Conservation (phyloP, 2,329 filamentous ascomycete species). For the Didymella segeticola region DNA sequence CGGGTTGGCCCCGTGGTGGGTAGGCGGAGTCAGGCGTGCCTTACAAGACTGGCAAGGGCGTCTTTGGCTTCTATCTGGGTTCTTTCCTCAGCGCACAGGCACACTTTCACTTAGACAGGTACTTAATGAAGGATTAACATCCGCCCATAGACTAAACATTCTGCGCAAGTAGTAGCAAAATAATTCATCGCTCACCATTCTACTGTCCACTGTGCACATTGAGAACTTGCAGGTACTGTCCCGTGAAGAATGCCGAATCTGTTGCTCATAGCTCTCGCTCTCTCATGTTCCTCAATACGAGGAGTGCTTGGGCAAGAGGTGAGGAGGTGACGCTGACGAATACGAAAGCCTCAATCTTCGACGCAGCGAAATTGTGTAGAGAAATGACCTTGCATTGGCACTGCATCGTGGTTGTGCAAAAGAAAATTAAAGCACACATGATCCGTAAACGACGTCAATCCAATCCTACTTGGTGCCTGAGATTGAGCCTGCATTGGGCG, state of each 20-base stretch:
- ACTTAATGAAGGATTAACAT: slow-evolving; percentile 51
- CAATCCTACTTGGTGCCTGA: slow-evolving; percentile 5
- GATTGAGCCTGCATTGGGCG: slow-evolving; percentile 16
- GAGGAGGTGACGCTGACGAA: background rate
- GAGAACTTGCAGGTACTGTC: background rate
- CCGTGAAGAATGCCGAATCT: too few species aligned
- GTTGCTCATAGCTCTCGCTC: background rate
- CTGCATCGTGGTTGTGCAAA: background rate
- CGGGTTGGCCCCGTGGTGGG: slow-evolving; percentile 20
- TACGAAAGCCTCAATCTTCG: background rate
- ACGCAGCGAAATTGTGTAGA: background rate
- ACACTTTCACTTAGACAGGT: slow-evolving; percentile 47
- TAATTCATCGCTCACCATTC: slow-evolving; percentile 18
- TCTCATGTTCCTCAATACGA: background rate
- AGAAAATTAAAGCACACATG: too few species aligned
- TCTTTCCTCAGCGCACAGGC: slow-evolving; percentile 38
- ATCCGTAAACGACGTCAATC: too few species aligned
- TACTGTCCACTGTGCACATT: too few species aligned
- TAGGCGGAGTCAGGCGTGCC: slow-evolving; percentile 44
- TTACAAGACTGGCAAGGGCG: slow-evolving; percentile 43
- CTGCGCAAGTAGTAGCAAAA: slow-evolving; percentile 42
- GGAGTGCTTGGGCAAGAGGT: background rate
- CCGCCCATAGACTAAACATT: slow-evolving; percentile 47
- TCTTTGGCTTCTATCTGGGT: slow-evolving; percentile 30
- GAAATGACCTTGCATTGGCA: background rate